Evolutionary conservation across 306 rosid genomes (phyloP), one percentile per base, ranked within the genome.

Genomic region (Castanea sativa): DNA sequence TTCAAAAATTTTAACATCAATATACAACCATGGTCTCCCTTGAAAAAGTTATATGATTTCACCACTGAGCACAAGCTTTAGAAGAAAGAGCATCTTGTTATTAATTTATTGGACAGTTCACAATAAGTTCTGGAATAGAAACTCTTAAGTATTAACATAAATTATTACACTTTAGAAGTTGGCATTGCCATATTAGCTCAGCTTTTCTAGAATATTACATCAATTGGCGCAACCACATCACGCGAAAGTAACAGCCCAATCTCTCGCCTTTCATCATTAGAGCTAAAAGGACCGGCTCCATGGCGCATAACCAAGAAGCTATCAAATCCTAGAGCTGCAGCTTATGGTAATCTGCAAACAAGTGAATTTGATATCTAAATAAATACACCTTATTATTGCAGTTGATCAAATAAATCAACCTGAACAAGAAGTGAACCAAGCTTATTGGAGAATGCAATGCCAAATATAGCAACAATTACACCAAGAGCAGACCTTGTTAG

Each of bases 221-320:
- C n/a, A n/a, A n/a, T n/a, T n/a, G n/a, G n/a, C n/a, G n/a, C n/a
- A n/a, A n/a, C n/a, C n/a, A n/a, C n/a, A n/a, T n/a, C n/a, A n/a
- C n/a, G n/a, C n/a, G n/a, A n/a, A n/a, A n/a, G n/a, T n/a, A n/a
- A 79, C 99, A 95, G 57, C 99, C 99, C 85, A 95, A 73, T 91
- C 98, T 90, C 78, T 82, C n/a, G 85, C 83, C 86, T 87, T 45
- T 74, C 84, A 45, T 82, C 77, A 60, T 69, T 69, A 51, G 85
- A 86, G 86, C 82, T 75, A 53, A 79, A 85, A 80, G 99, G 98
- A 79, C 98, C 99, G 49, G 96, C 91, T 88, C 99, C 99, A 73
- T 95, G 98, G 73, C 98, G 98, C 98, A 95, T 95, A 25, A 92
- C 99, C 85, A 95, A 89, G 89, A 95, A 92, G 85, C 99, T 95